Evolutionary conservation across 768 basidiomycete species (phyloP), one percentile per base, ranked within the genome.

Genomic region (Leucocoprinus leucothites): DNA sequence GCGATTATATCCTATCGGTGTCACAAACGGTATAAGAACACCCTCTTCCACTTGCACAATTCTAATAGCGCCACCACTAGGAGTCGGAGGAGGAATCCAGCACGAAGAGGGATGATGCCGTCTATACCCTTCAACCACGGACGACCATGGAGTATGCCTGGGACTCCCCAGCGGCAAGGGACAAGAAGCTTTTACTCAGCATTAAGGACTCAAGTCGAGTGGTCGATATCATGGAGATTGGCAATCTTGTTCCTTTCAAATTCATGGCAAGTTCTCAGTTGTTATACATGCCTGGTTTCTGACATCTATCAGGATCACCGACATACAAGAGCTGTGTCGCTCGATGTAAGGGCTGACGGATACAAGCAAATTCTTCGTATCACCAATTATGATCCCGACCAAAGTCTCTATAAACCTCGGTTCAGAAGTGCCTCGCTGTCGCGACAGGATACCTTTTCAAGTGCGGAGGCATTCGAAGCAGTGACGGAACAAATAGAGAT

Each of bases 161-260:
- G 96, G 97, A 99, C 65, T 84, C 79, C 57, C 97, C 97, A 6
- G 90, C 94, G 2, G 86, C 86, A 1, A 75, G 75, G 44, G 86
- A 89, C 61, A 98, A 96, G 71, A 86, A 84, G 59, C 74, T 99
- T 22, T 67, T 83, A 34, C 74, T 99, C 19, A 67, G 68, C 9
- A 77, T 86, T 47, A 85, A 85, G 41, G 79, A 80, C 21, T 71
- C 81, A 51, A 81, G 80, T 9, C 81, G 91, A 25, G 68, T 77
- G 19, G 74, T 98, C 48, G 96, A 98, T 65, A 86, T 96, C 57
- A 87, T 96, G 86, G 97, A 98, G 69, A 98, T 99, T 19, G 97
- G 97, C 24, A 82, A 89, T 60, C 80, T 96, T 5, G 70, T 91
- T 11, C 97, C 97, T 1, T 95, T 95, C 78, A 91, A 82, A 67